phyloP scores from a whole-genome alignment of 257 asterid species.

The Nicotiana obtusifolia region DNA sequence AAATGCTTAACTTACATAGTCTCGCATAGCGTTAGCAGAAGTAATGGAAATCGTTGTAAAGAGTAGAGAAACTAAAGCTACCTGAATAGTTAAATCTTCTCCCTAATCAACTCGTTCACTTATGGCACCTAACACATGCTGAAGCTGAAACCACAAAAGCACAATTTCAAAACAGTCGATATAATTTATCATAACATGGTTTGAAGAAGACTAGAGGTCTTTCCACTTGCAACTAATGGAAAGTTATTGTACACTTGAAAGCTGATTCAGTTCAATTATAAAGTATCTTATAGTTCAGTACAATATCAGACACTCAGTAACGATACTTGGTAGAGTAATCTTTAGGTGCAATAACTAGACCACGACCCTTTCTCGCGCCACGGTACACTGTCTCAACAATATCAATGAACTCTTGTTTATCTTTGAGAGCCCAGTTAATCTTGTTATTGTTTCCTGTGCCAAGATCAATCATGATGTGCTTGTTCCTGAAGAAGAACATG shows the following conservation, averaged over 20 bases:
- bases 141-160: not conserved
- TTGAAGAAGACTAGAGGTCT: not conserved
- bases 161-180: not conserved
- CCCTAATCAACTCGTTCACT: not conserved
- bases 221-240: constrained; percentile 1
- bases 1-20: not conserved
- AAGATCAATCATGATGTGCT: constrained; percentile 94
- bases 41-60: not conserved
- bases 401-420: constrained; percentile 94
- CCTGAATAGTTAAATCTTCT: not conserved
- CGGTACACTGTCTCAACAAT: constrained; percentile 92
- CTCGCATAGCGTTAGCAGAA: not conserved
- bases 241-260: not conserved
- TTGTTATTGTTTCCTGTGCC: constrained; percentile 97
- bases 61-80: not conserved
- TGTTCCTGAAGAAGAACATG: constrained; percentile 97
- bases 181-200: not conserved
- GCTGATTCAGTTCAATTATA: not conserved
- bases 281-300: not conserved
- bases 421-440: constrained; percentile 97
- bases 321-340: constrained; percentile 98
- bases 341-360: constrained; percentile 96
- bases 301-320: constrained; percentile 25
- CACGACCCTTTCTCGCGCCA: constrained; percentile 95
- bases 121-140: not conserved